Evolutionary conservation across 2,329 filamentous ascomycete species (phyloP).

Genomic region (Pseudopyricularia cyperi): DNA sequence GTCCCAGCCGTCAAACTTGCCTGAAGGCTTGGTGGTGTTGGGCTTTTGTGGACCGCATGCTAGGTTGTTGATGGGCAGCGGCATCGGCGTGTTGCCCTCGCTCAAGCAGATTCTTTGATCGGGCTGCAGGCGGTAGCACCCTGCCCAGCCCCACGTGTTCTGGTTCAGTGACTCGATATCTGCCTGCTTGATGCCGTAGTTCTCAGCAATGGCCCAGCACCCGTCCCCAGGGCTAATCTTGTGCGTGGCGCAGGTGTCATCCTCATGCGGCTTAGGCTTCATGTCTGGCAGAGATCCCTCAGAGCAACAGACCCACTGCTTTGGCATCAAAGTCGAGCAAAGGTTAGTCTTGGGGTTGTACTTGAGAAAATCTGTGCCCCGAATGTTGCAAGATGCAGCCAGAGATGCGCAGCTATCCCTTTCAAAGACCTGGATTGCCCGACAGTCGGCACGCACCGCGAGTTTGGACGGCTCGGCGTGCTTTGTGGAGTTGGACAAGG

Average conservation of each 20-base stretch:
- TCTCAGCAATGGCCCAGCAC: neutral
- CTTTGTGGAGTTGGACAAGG: too few relatives aligned
- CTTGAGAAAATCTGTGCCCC: neutral
- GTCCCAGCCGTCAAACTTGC: too few relatives aligned
- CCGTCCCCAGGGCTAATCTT: neutral
- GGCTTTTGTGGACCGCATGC: slow-evolving; percentile 20
- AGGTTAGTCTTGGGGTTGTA: neutral
- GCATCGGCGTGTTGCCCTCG: slow-evolving; percentile 19
- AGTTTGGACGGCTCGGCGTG: too few relatives aligned
- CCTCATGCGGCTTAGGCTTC: neutral
- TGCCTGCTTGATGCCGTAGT: neutral
- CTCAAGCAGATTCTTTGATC: slow-evolving; percentile 20
- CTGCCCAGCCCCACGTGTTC: neutral
- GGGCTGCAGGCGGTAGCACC: slow-evolving; percentile 9
- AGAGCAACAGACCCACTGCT: neutral
- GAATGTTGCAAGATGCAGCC: neutral
- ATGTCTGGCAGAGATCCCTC: neutral
- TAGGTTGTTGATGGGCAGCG: slow-evolving; percentile 14
- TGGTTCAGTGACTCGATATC: neutral
- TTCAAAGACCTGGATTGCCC: neutral
- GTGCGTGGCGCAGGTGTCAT: neutral
- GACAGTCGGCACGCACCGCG: too few relatives aligned
- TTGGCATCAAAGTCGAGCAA: neutral
- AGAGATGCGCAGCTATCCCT: neutral
- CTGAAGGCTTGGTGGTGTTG: slow-evolving; percentile 7